Percentiles rank a stretch among this genome's conserved stretches.
Evolutionary conservation across 2,329 filamentous ascomycete species (phyloP).

Genomic region (Sodiomyces alkalinus): DNA sequence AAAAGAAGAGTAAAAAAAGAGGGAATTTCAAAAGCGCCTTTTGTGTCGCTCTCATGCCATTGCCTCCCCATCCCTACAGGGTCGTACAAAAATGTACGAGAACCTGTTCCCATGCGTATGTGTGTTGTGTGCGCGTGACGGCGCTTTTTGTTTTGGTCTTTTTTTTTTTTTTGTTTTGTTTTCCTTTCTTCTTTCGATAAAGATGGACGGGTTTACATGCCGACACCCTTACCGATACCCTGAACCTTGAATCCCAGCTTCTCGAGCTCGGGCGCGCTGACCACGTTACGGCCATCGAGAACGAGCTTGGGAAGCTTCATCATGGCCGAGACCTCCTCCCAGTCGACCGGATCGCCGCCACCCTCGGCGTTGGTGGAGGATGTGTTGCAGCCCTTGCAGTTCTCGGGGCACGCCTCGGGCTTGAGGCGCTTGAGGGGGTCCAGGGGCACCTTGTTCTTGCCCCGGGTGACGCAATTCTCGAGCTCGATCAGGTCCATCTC

Average conservation of each 20-base stretch:
- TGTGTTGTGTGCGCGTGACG: no score
- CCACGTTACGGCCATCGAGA: constrained; percentile 9
- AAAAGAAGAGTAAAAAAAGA: no score
- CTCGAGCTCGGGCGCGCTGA: constrained; percentile 8
- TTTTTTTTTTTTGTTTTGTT: not conserved
- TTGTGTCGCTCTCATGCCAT: no score
- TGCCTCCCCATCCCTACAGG: no score
- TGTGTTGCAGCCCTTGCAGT: constrained; percentile 30
- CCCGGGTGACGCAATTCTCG: constrained; percentile 10
- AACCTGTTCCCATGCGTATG: no score
- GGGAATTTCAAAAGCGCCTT: no score
- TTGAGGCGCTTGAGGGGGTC: constrained; percentile 25
- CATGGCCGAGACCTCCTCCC: constrained; percentile 18
- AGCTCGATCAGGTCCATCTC: constrained; percentile 15
- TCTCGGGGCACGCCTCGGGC: constrained; percentile 27
- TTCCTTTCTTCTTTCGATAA: not conserved
- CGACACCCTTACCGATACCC: constrained; percentile 25
- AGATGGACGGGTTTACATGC: constrained; percentile 18
- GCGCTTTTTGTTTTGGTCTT: no score
- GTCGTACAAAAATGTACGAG: no score
- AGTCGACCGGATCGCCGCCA: constrained; percentile 33
- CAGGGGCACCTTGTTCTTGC: constrained; percentile 18
- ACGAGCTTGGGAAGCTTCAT: constrained; percentile 9
- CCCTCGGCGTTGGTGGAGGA: constrained; percentile 11
- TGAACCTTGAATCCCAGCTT: constrained; percentile 22